Base-by-base conservation (phyloP, 495 filamentous ascomycete species). In the Lepidopterella palustris region DNA sequence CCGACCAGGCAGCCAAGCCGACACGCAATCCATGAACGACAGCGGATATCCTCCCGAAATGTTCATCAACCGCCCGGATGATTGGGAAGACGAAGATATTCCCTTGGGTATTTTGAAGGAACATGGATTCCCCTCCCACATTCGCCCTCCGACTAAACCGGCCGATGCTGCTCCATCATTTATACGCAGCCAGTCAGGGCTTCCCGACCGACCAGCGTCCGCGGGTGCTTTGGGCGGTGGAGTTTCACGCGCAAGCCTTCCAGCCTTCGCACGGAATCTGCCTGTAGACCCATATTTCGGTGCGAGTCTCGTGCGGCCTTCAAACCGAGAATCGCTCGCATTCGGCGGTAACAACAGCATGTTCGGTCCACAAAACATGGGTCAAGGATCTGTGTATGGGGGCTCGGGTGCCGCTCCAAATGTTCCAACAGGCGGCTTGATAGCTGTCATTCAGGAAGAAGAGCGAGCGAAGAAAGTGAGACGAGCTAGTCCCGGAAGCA, bases 251-350 rank as follows among this genome's bases (percentile, higher is more conserved):
- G 68, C 62, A 24, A 78, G 76, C 57, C 74, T 92, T 47, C 93
- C 93, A 11, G 85, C 87, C 1, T 98, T 98, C 73, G 93, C 93
- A 20, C 78, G 88, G 57, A 85, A 88, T 60, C 74, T 98, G 39
- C 93, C 93, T 15, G 84, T 84, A 45, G 93, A 97, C 71, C 93
- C 93, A 5, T 96, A 95, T 63, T 84, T 85, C 55, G 92, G 92
- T 9, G 88, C 90, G 13, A 81, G 90, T 55, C 72, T 97, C 13
- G 85, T 95, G 23, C 87, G 87, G 60, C 80, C 82, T 9, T 67
- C 86, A 1, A 84, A 86, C 35, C 82, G 92, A 26, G 90, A 96
- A 73, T 87, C 87, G 24, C 76, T 95, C 55, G 82, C 86, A 21
- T 78, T 90, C 42, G 82, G 47, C 24, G 47, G 47, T 13, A 27